phyloP scores from a whole-genome alignment of 208 protist species.

The Wallacemonas sp. region DNA sequence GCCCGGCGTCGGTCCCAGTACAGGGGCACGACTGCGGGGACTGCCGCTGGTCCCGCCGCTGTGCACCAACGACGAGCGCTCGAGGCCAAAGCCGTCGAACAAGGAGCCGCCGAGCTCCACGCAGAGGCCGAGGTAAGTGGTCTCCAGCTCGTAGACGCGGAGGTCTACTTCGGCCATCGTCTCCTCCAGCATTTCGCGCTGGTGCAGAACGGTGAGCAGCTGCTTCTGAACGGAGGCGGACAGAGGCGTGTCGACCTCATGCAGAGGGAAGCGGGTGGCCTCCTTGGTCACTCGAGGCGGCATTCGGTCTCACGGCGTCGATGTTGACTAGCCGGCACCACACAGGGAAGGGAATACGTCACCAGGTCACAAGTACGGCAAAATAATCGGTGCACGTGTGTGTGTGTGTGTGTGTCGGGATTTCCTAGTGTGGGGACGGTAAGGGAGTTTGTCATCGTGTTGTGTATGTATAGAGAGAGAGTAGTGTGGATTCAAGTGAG shows the following conservation, averaged over 20 bases:
- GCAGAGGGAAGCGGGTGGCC: background rate
- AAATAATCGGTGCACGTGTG: too few species aligned
- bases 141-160: slow-evolving; percentile 70
- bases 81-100: slow-evolving; percentile 78
- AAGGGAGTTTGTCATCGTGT: too few species aligned
- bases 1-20: background rate
- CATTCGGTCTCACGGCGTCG: background rate
- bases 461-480: too few species aligned
- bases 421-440: too few species aligned
- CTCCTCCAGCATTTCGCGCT: slow-evolving; percentile 44
- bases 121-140: slow-evolving; percentile 52
- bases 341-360: too few species aligned
- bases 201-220: slow-evolving; percentile 32
- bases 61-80: slow-evolving; percentile 29
- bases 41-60: background rate
- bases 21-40: slow-evolving; percentile 7
- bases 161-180: slow-evolving; percentile 42
- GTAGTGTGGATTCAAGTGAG: too few species aligned
- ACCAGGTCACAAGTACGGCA: too few species aligned
- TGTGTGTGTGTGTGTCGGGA: too few species aligned
- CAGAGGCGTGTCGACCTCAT: slow-evolving; percentile 3
- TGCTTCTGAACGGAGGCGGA: slow-evolving; percentile 19
- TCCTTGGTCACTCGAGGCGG: background rate
- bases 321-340: too few species aligned
- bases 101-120: slow-evolving; percentile 67